A percentile compares a stretch with the other conserved stretches of the same genome.
Conservation (phyloP, 257 asterid genomes). For the Solanum appendiculatum region DNA sequence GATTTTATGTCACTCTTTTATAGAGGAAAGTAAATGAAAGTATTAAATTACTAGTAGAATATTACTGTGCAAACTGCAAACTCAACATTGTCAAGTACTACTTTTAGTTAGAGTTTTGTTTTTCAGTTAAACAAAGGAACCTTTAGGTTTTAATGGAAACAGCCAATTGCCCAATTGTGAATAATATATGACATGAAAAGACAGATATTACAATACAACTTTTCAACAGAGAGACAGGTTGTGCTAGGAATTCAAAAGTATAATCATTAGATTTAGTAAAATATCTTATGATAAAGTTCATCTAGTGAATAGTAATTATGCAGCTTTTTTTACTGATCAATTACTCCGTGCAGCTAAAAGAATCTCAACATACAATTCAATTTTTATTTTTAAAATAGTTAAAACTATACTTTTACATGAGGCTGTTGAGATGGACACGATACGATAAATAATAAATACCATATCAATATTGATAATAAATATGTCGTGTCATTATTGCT, state of each 20-base stretch:
- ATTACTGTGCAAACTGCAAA: not conserved
- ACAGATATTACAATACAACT: not conserved
- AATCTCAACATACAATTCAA: not conserved
- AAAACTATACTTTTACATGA: not conserved
- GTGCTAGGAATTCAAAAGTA: not conserved
- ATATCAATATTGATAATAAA: not conserved
- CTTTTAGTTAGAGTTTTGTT: not conserved
- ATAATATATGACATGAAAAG: not conserved
- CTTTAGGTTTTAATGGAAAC: not conserved
- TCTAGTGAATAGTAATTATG: not conserved
- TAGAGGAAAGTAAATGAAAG: not conserved
- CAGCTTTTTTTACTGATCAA: not conserved
- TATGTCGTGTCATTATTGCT: not conserved
- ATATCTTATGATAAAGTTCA: not conserved
- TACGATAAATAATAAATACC: too few relatives aligned
- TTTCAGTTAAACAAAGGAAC: not conserved
- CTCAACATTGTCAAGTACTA: not conserved
- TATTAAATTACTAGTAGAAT: not conserved
- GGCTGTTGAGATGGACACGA: not conserved
- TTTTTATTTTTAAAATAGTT: not conserved
- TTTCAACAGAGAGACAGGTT: not conserved
- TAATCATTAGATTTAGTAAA: not conserved
- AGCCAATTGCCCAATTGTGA: not conserved
- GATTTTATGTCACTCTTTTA: not conserved
- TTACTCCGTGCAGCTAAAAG: not conserved